Base-by-base conservation (phyloP, 805 yeast genomes). In the Barnettozyma populi region DNA sequence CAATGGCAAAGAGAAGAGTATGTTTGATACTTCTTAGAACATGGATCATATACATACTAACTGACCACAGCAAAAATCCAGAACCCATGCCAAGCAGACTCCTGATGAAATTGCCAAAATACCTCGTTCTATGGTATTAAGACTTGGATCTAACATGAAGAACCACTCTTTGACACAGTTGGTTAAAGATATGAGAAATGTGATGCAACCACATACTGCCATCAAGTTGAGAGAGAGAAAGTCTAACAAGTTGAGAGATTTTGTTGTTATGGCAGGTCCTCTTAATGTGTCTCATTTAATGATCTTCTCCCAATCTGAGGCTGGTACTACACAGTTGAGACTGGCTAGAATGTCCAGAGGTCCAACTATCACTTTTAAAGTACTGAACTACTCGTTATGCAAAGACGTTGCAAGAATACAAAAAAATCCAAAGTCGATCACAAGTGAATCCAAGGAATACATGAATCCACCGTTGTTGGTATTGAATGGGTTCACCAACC, bases 201-300 rank as follows among this genome's bases (percentile, higher is more conserved):
- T 90, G 54, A 90, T 94, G 97, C 94, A 89, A 63, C 99, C 99
- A 13, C 95, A 92, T 61, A 94, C 99, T 3, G 97, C 98, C 11
- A 81, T 89, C 59, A 86, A 81, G 55, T 74, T 94, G 50, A 76
- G 83, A 54, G 99, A 94, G 68, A 75, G 98, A 44, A 88, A 87
- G 63, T 73, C 87, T 36, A 94, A 94, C 67, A 86, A 82, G 62
- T 73, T 94, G 55, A 88, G 86, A 65, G 99, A 92, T 68, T 94
- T 86, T 58, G 78, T 90, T n/a, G 96, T 89, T n/a, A 90, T 94
- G 97, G 87, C 97, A 35, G 98, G 98, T 6, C 98, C 98, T 13
- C 72, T 94, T 39, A 96, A 96, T 24, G 96, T 94, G 20, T 76
- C 92, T 7, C 96, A 92, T 67, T 68, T 94, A 61, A 80, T 94